A percentile compares a stretch with the other conserved stretches of the same genome.
Conservation (phyloP, 2,329 filamentous ascomycete species). For the Phyllosticta ampelicida region DNA sequence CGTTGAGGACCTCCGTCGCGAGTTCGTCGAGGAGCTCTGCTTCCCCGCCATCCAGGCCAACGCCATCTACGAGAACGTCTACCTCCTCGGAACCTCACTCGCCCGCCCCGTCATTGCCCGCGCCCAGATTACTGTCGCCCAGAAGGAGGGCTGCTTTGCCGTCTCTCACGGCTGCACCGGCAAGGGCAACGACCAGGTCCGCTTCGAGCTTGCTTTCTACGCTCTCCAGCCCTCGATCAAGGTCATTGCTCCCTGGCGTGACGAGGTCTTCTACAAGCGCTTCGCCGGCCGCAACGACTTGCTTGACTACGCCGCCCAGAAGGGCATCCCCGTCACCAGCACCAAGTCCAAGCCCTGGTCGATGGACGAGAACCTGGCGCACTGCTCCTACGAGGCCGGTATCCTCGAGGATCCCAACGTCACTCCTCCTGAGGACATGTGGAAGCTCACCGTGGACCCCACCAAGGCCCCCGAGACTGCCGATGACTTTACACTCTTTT, state of each 20-base stretch:
- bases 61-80: conserved; percentile 49
- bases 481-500: conserved; percentile 59
- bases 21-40: conserved; percentile 73
- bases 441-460: conserved; percentile 63
- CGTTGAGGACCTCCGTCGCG: conserved; percentile 54
- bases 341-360: conserved; percentile 64
- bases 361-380: conserved; percentile 60
- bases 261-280: conserved; percentile 57
- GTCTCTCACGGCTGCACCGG: conserved; percentile 38
- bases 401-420: conserved; percentile 56
- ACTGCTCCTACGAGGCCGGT: conserved; percentile 72
- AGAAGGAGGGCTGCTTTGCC: conserved; percentile 48
- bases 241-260: conserved; percentile 65
- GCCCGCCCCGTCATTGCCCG: conserved; percentile 62
- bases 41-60: conserved; percentile 69
- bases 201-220: conserved; percentile 54
- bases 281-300: conserved; percentile 65
- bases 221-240: conserved; percentile 54
- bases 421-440: conserved; percentile 66
- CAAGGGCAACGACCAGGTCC: conserved; percentile 53
- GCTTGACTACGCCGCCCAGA: conserved; percentile 57
- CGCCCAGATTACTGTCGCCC: conserved; percentile 52
- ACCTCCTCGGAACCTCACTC: conserved; percentile 50
- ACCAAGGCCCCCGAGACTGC: conserved; percentile 59
- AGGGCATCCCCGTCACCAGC: conserved; percentile 59